Conservation (phyloP, 1,284 basidiomycete genomes). For the Vanrija sp. region DNA sequence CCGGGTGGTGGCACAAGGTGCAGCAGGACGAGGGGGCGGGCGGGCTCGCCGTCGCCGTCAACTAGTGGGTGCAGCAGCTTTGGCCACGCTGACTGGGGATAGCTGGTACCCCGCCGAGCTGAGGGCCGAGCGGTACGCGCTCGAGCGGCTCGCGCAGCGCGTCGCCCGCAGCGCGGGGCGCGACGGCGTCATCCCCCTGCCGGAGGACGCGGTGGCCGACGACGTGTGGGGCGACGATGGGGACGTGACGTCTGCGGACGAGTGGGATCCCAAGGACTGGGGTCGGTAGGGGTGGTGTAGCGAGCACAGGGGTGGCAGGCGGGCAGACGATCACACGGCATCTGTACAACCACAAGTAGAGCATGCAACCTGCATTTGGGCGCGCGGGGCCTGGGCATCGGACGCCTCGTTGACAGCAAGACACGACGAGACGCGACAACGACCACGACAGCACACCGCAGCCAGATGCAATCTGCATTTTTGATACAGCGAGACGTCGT, state of each 20-base stretch:
- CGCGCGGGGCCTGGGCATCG: too few relatives aligned
- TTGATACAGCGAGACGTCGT: too few relatives aligned
- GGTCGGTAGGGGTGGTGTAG: slow-evolving; percentile 15
- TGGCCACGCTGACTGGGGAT: slow-evolving; percentile 1
- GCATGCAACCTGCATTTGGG: too few relatives aligned
- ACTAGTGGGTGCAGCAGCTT: slow-evolving; percentile 66
- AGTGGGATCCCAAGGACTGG: slow-evolving; percentile 38
- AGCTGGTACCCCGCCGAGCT: slow-evolving; percentile 41
- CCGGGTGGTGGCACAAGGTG: slow-evolving; percentile 90
- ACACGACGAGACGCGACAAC: too few relatives aligned
- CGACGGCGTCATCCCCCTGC: slow-evolving; percentile 27
- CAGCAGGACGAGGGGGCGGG: slow-evolving; percentile 54
- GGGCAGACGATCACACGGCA: too few relatives aligned
- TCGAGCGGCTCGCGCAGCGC: slow-evolving; percentile 30
- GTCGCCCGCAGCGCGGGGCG: slow-evolving; percentile 31
- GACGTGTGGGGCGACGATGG: slow-evolving; percentile 23
- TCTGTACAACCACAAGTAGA: too few relatives aligned
- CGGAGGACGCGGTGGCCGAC: slow-evolving; percentile 23
- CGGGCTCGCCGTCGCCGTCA: slow-evolving; percentile 62
- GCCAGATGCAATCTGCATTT: too few relatives aligned
- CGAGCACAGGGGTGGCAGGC: too few relatives aligned
- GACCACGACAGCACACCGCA: too few relatives aligned
- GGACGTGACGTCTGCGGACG: slow-evolving; percentile 24
- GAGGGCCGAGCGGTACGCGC: slow-evolving; percentile 29
- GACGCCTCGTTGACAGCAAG: too few relatives aligned